Evolutionary conservation across 805 yeast genomes (phyloP).

Genomic region (Candida cerambycidarum): DNA sequence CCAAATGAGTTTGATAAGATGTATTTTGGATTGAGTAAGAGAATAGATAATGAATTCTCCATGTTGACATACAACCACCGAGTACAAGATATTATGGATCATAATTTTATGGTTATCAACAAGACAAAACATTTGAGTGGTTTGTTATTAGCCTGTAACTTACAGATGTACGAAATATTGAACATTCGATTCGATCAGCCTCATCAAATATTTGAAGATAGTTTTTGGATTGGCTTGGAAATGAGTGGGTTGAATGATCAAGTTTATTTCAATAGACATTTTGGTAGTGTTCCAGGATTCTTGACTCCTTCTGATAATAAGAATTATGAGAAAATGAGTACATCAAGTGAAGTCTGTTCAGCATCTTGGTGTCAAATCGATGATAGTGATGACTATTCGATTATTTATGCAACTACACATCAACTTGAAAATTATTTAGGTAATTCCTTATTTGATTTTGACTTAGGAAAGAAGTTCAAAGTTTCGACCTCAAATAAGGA

Average conservation of each 20-base stretch:
- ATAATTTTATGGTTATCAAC: constrained; percentile 27
- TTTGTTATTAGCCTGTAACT: constrained; percentile 24
- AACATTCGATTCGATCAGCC: constrained; percentile 19
- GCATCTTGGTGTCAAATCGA: constrained; percentile 38
- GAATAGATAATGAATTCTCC: constrained; percentile 13
- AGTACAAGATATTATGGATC: constrained; percentile 27
- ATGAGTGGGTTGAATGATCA: constrained; percentile 22
- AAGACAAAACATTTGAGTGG: constrained; percentile 28
- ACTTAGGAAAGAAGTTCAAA: constrained; percentile 18
- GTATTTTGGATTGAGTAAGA: constrained; percentile 19
- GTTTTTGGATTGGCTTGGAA: constrained; percentile 36
- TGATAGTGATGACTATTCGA: constrained; percentile 22
- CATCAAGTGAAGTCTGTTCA: constrained; percentile 34
- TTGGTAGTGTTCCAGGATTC: constrained; percentile 31
- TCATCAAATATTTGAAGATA: constrained; percentile 21
- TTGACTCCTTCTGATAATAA: constrained; percentile 28
- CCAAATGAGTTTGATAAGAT: constrained; percentile 20
- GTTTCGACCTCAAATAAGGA: constrained; percentile 6
- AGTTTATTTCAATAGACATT: constrained; percentile 25
- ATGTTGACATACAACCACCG: constrained; percentile 22
- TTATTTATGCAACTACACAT: constrained; percentile 33
- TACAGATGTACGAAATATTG: constrained; percentile 24
- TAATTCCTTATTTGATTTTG: constrained; percentile 15
- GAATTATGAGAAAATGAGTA: constrained; percentile 18
- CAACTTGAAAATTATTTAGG: constrained; percentile 33